Evolutionary conservation across 441 rosid species (phyloP).

Genomic region (Hura crepitans): DNA sequence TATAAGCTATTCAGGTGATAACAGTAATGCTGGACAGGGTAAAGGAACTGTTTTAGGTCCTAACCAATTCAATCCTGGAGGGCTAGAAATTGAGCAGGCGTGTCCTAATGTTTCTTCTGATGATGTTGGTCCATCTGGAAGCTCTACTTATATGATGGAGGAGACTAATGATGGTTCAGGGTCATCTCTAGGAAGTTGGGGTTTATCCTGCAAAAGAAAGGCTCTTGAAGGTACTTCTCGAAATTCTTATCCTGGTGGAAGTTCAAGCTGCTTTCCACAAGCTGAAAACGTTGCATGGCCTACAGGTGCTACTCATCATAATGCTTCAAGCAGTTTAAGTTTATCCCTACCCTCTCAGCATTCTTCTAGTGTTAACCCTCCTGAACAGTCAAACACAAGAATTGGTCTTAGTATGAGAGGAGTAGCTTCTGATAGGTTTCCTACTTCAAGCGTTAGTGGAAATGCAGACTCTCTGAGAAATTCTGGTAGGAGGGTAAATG

Average conservation of each 20-base stretch:
- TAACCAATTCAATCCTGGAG: conserved; percentile 26
- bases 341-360: conserved; percentile 38
- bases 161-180: conserved; percentile 47
- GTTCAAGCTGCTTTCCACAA: conserved; percentile 48
- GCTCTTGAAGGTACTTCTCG: conserved; percentile 76
- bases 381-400: conserved; percentile 43
- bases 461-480: conserved; percentile 52
- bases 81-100: conserved; percentile 31
- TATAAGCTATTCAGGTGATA: conserved; percentile 36
- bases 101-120: conserved; percentile 30
- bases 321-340: conserved; percentile 38
- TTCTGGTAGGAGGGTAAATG: conserved; percentile 48
- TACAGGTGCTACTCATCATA: conserved; percentile 31
- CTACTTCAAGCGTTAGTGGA: conserved; percentile 34
- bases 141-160: conserved; percentile 46
- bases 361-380: conserved; percentile 37
- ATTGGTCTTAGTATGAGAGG: conserved; percentile 46
- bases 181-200: conserved; percentile 58
- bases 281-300: conserved; percentile 53
- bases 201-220: conserved; percentile 81
- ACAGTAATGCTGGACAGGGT: conserved; percentile 33
- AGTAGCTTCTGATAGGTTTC: conserved; percentile 32
- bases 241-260: conserved; percentile 50
- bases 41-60: conserved; percentile 29
- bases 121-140: conserved; percentile 51